These are phyloP conservation scores for Magnusiomyces clavatus DNA, from an alignment of 1,139 yeast species.

Conservation along the genomic window DNA sequence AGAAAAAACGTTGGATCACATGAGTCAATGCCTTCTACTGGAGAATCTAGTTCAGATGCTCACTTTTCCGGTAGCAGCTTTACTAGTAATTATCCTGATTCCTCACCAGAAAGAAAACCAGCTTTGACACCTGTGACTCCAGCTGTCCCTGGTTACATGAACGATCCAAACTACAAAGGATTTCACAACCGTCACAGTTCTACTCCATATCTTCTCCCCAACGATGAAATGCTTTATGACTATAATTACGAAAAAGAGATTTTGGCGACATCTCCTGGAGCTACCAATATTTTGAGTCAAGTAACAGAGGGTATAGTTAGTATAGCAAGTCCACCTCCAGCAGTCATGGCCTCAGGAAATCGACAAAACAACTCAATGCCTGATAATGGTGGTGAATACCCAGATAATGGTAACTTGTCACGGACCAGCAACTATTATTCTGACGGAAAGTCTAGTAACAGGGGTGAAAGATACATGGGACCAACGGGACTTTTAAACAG, in stretches of 20 bases:
- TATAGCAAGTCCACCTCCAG: too few species aligned
- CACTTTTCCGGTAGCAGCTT: slow-evolving; percentile 6
- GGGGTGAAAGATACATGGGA: too few species aligned
- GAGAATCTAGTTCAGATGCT: not conserved
- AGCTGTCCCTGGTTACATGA: not conserved
- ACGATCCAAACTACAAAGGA: not conserved
- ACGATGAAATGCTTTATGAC: not conserved
- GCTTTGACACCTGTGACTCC: slow-evolving; percentile 8
- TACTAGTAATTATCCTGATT: slow-evolving; percentile 9
- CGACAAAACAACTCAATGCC: too few species aligned
- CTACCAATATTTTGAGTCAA: too few species aligned
- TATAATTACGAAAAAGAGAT: not conserved
- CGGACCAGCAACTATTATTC: slow-evolving; percentile 35
- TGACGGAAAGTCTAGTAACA: slow-evolving; percentile 29
- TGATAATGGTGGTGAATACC: slow-evolving; percentile 29
- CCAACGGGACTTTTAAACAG: too few species aligned
- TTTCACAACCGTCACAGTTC: not conserved
- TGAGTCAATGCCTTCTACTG: too few species aligned
- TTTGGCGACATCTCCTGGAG: too few species aligned
- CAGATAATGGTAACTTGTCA: slow-evolving; percentile 41
- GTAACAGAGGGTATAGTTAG: too few species aligned
- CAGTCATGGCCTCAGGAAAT: too few species aligned
- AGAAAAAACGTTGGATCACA: too few species aligned
- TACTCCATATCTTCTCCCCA: not conserved
- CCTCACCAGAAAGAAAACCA: slow-evolving; percentile 1